Base-by-base conservation (phyloP, 768 basidiomycete genomes). In the Infundibulicybe gibba region DNA sequence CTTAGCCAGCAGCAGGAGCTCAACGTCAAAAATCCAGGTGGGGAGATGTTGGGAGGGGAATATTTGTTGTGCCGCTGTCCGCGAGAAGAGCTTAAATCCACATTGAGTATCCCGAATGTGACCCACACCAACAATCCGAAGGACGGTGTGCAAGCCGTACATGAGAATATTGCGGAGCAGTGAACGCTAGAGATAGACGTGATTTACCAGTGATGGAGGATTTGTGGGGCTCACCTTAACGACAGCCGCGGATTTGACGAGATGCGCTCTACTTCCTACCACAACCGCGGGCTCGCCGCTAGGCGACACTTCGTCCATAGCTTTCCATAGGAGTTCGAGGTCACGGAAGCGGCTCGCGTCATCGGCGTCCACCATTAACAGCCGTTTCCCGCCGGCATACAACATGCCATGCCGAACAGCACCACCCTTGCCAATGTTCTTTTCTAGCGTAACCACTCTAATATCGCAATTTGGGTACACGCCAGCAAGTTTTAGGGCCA, bases 1-100 rank as follows among this genome's bases (percentile, higher is more conserved):
- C 60, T 90, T 86, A 8, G 94, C 91, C 33, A 94, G 75, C 9
- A 97, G 72, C 15, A 97, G 72, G 4, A 97, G 78, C 63, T 97
- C 94, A 48, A 97, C 94, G 65, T 97, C 94, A 57, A 97, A 97
- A 62, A 95, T 94, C 94, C 94, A 97, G 1, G 89, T 86, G 5
- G 86, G 72, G 21, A 95, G 84, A 58, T 90, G 94, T 59, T 95
- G 86, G 2, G 76, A 74, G 1, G 91, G 91, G 65, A 95, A 97
- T 50, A 97, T 83, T 49, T 79, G 78, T 43, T 75, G 80, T 8
- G 93, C 93, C 0, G 93, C 85, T 3, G 72, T 57, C 10, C 92
- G 89, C 13, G 92, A 84, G 68, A 95, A 94, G 20, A 97, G 79
- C 68, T 97, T 97, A 82, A 97, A 97, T 30, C 94, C 94, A 60